Evolutionary conservation across 345 rosid genomes (phyloP), one percentile per base, ranked within the genome.

Genomic region (Citrus medica): DNA sequence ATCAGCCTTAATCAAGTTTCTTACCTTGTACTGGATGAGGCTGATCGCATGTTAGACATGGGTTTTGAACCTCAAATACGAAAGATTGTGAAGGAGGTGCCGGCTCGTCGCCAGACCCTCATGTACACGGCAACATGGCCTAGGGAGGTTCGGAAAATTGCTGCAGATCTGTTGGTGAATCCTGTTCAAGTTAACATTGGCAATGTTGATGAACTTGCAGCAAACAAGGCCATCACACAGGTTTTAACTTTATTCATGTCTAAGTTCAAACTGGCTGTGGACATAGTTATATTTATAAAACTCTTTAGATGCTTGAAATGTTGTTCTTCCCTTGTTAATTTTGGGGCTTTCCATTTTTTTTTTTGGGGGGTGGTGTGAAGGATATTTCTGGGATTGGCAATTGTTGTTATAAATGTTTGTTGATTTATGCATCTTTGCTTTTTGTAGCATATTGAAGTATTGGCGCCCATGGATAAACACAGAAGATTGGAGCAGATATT

Each of bases 91-190:
- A 96, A 90, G 69, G 98, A 92, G 85, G 93, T 94, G 13, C 99
- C 99, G 60, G 76, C 94, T 33, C 90, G 92, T 67, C 96, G 99
- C 40, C 99, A 96, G 86, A 96, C 98, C 27, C 97, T 96, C 79
- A 96, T 96, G 99, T 96, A 85, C 82, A 96, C 98, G 22, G 99
- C 99, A 71, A 94, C 99, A 12, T 94, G 99, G 98, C 99, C 99
- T 6, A 94, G 78, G 86, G 99, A 95, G 78, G 99, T 96, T 73
- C 90, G 98, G 78, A 96, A 92, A 83, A 96, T 96, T 85, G 99
- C 99, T 60, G 94, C 98, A 62, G 99, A 96, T 82, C 90, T 96
- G 19, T 85, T 96, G 76, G 91, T 91, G 72, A 94, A 91, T 84
- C 97, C 99, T 83, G 93, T 90, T 70, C 99, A 96, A 85, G 99